These are phyloP conservation scores for Solanum chmielewskii DNA, from an alignment of 257 asterid species.

Conservation along the genomic window DNA sequence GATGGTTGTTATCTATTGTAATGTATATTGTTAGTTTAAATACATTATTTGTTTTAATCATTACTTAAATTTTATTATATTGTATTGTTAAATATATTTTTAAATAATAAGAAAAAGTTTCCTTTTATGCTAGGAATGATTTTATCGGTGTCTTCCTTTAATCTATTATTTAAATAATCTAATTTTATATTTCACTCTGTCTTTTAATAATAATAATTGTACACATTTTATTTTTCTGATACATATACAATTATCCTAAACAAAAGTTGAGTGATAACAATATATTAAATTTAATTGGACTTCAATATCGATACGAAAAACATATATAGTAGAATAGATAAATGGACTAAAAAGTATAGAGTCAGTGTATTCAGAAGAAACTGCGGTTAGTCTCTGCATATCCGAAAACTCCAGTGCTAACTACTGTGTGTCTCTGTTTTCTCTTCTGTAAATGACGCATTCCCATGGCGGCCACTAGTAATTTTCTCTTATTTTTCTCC, in stretches of 20 bases:
- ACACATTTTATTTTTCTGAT: background rate
- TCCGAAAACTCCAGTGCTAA: background rate
- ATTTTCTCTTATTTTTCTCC: background rate
- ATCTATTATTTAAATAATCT: background rate
- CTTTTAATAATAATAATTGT: background rate
- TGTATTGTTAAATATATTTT: background rate
- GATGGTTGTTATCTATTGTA: background rate
- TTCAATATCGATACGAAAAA: rapidly evolving
- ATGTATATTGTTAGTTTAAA: too few species aligned
- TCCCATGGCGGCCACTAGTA: background rate
- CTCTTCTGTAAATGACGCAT: background rate
- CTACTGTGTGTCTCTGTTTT: background rate
- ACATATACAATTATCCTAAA: background rate
- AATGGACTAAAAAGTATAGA: background rate
- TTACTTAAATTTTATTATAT: background rate
- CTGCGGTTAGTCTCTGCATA: background rate
- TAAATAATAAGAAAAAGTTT: rapidly evolving
- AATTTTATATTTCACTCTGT: background rate
- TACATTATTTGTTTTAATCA: too few species aligned
- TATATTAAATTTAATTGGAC: background rate
- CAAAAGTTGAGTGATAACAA: too few species aligned
- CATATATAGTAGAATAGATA: background rate
- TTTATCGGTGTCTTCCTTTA: too few species aligned
- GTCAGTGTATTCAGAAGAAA: background rate
- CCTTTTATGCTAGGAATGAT: rapidly evolving